Conservation (phyloP, 2,329 filamentous ascomycete species). For the Calonectria montana region DNA sequence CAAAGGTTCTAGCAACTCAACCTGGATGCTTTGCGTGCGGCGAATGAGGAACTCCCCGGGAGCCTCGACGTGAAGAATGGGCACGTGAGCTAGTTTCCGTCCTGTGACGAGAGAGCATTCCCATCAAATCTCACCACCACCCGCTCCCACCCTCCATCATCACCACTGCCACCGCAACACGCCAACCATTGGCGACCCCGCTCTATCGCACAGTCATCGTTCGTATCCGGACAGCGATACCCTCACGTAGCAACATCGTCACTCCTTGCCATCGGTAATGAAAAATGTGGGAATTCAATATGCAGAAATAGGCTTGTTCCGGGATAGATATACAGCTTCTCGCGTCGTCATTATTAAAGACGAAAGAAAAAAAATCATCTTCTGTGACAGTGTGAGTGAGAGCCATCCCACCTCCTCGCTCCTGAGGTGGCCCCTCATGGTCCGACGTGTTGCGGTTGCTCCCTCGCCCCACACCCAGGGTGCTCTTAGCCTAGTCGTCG, state of each 20-base stretch:
- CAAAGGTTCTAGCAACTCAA: constrained; percentile 2
- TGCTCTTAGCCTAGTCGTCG: constrained; percentile 14
- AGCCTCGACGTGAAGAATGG: background rate
- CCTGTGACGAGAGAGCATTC: background rate
- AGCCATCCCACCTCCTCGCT: background rate
- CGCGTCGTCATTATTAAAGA: background rate
- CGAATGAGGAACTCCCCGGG: background rate
- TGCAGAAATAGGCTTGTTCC: background rate
- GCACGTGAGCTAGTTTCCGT: constrained; percentile 20
- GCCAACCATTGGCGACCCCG: constrained; percentile 15
- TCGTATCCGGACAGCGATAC: constrained; percentile 19
- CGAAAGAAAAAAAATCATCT: background rate
- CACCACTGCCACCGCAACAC: constrained; percentile 6
- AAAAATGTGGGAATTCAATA: background rate
- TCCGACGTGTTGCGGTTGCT: constrained; percentile 15
- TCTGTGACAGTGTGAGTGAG: background rate
- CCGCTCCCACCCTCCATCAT: constrained; percentile 17
- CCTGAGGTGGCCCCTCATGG: constrained; percentile 13
- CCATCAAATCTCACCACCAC: constrained; percentile 10
- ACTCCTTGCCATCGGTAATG: background rate
- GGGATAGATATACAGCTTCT: too few species aligned
- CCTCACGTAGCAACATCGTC: background rate
- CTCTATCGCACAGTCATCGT: constrained; percentile 18
- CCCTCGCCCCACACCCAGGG: constrained; percentile 30
- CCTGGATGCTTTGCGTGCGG: background rate